Base-by-base conservation (phyloP, 257 asterid species). In the Scutellaria minor region DNA sequence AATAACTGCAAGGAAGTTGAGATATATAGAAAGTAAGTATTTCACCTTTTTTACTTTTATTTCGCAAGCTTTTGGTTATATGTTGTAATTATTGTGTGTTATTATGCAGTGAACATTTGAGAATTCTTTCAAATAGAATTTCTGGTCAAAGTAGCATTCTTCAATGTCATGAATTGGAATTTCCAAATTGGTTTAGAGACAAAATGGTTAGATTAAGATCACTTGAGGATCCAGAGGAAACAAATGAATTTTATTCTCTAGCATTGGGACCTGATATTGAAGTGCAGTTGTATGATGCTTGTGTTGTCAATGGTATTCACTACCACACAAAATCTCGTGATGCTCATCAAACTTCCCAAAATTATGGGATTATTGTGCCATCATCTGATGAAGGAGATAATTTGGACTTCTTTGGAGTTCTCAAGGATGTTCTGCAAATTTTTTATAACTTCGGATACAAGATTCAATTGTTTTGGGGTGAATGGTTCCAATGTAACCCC, bases 241-340 rank as follows among this genome's bases (percentile, higher is more conserved):
- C 45, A 56, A 14, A 58, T 58, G 46, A 51, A 22, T 6, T 51
- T 6, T 51, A 51, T 15, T 51, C 56, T 51, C 9, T 51, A 51
- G 6, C 22, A 31, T 31, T 31, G 37, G 5, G 37, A 31, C 37
- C 37, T 2, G 37, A 31, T 4, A 4, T 5, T 31, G 56, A 51
- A 14, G 56, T 51, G 6, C 56, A 51, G 6, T 22, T 51, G 14
- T 22, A 51, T 51, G 56, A 51, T 51, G 56, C 56, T 4, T 51
- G 56, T 5, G 9, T 51, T n/a, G 56, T 51, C 6, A 51, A 51
- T 51, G 24, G 56, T 51, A 22, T 51, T 51, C 56, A 27, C 1
- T 51, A 51, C 11, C 65, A 59, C 11, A 59, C 65, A 35, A 31
- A 31, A 11, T 59, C 65, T 59, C 46, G 22, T 13, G 46, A 59